Conservation (phyloP, 805 yeast species). For the Cyberlindnera veronae region DNA sequence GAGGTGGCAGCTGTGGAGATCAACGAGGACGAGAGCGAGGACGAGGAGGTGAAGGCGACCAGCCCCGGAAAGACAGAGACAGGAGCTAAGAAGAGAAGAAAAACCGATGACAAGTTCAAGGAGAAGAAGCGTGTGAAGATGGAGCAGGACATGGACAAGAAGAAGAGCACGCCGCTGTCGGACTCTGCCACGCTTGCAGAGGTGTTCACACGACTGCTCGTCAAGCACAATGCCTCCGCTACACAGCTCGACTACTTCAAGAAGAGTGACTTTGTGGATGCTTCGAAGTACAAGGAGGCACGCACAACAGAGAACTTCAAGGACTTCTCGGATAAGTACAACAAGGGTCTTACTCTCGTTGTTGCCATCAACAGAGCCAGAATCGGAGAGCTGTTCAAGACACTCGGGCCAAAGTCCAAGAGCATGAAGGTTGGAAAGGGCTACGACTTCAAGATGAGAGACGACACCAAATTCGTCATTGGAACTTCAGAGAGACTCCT, state of each 20-base stretch:
- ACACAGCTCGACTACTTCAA: constrained; percentile 71
- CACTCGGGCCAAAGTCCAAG: constrained; percentile 35
- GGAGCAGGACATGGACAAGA: constrained; percentile 59
- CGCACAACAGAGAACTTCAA: constrained; percentile 56
- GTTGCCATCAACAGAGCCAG: constrained; percentile 78
- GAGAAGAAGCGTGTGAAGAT: constrained; percentile 64
- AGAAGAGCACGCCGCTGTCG: constrained; percentile 49
- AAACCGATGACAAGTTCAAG: constrained; percentile 43
- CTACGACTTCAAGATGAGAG: constrained; percentile 24
- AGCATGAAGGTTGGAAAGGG: constrained; percentile 29
- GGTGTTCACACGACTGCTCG: constrained; percentile 56
- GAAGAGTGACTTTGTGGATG: constrained; percentile 55
- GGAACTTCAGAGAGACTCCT: constrained; percentile 27
- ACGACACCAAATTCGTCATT: constrained; percentile 26
- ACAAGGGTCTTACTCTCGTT: constrained; percentile 43
- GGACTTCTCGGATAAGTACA: constrained; percentile 49
- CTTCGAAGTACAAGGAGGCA: constrained; percentile 51
- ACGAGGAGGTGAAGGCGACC: constrained; percentile 14
- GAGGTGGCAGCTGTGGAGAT: constrained; percentile 36
- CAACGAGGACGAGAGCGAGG: constrained; percentile 30
- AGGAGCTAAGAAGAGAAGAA: constrained; percentile 24
- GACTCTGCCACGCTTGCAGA: constrained; percentile 65
- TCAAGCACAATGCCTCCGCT: constrained; percentile 58
- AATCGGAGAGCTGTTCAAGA: constrained; percentile 81
- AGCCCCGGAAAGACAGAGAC: constrained; percentile 9